Percentiles rank a stretch among this genome's conserved stretches.
Evolutionary conservation across 2,329 filamentous ascomycete species (phyloP).

Genomic region (Fusarium proliferatum): DNA sequence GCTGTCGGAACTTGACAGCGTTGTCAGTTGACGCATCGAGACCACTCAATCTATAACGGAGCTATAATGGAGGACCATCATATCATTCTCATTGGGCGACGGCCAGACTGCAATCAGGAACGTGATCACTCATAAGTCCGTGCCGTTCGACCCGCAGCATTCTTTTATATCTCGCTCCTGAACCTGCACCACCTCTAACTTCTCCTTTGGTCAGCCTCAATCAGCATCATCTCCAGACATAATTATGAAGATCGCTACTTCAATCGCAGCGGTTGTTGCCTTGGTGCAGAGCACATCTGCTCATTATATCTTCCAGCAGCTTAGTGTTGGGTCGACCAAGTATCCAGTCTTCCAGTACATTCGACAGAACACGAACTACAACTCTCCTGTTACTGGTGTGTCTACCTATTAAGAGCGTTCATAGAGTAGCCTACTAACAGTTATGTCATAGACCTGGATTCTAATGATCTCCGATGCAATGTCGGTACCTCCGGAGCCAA

Average conservation of each 20-base stretch:
- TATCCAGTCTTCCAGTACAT: slow-evolving; percentile 10
- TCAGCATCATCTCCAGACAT: rapidly evolving
- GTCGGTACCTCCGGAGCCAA: not conserved
- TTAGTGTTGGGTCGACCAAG: slow-evolving; percentile 4
- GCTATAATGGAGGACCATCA: not conserved
- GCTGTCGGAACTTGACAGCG: not conserved
- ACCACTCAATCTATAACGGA: not conserved
- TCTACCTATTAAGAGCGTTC: rapidly evolving
- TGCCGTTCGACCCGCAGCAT: not conserved
- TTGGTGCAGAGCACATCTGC: slow-evolving; percentile 1
- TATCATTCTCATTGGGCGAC: not conserved
- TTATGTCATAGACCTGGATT: not conserved
- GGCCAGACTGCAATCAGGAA: rapidly evolving
- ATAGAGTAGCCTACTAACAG: rapidly evolving
- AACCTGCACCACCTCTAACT: not conserved
- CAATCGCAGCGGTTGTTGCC: not conserved
- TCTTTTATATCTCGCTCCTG: not conserved
- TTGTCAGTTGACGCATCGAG: not conserved
- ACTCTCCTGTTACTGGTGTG: slow-evolving; percentile 15
- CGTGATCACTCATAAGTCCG: not conserved
- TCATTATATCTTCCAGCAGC: slow-evolving; percentile 15
- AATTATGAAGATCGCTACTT: slow-evolving; percentile 2
- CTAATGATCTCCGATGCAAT: slow-evolving; percentile 12
- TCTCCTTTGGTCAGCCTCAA: not conserved
- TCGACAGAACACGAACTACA: slow-evolving; percentile 15